Base-by-base conservation (phyloP, 139 green algal genomes). In the Chlamydomonas sphaeroides region DNA sequence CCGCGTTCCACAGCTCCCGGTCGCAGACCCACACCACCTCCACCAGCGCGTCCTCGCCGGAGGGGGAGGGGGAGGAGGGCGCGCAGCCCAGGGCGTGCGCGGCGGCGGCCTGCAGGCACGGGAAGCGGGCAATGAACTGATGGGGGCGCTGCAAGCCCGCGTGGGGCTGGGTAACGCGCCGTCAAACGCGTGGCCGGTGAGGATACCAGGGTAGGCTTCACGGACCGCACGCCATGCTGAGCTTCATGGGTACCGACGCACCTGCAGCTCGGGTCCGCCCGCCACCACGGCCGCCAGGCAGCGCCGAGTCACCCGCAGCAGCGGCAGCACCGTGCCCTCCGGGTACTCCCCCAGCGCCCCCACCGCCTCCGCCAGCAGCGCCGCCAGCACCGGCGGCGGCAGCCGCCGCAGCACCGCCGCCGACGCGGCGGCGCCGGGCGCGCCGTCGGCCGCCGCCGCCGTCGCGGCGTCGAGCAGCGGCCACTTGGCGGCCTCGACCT, bases 261-360 rank as follows among this genome's bases (percentile, higher is more conserved):
- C 79, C 79, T 85, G 79, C 79, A 41, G 20, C 66, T 80, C 68
- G 32, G n/a, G 17, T 0, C 68, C 53, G 1, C 15, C 79, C 45
- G 11, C 8, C 49, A 36, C 48, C 48, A 84, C 65, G 28, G 35
- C 45, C 35, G 20, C 48, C 82, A 72, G 83, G 82, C 82, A 84
- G 32, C 72, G 53, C 3, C 82, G 65, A 38, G 79, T 26, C 36
- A 63, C 78, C 39, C 82, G 63, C 65, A 87, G 72, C 71, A 87
- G 68, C 49, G 72, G 68, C 39, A 86, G 39, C 81, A 83, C 76
- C 53, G 78, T 59, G 11, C 78, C 82, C 63, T 87, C 82, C 4
- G 65, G 68, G 69, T 79, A 78, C 68, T 71, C 57, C 26, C 49
- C 30, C 68, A 85, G 42, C n/a, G 79, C 79, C 20, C 25, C 15